phyloP scores from a whole-genome alignment of 176 grass and related monocot species.

The maize (Zea mays) region DNA sequence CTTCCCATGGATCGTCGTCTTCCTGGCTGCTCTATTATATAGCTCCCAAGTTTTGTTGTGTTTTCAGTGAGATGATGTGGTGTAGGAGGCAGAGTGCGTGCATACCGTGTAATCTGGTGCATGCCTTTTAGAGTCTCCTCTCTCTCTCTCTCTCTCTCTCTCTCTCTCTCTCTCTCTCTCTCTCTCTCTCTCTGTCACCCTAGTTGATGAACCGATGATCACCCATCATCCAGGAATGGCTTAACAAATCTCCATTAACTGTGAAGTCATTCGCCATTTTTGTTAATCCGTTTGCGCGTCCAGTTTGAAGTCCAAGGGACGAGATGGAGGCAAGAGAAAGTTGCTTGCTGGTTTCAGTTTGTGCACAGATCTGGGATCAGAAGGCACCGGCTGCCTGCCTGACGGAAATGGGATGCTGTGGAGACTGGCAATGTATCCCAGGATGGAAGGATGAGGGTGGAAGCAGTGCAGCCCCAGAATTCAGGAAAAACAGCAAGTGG shows the following conservation, averaged over 20 bases:
- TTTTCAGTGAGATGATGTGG: not conserved
- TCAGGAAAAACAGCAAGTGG: too few relatives aligned
- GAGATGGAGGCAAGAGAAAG: constrained; percentile 32
- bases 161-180: too few relatives aligned
- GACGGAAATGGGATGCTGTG: constrained; percentile 42
- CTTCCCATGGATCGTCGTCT: constrained; percentile 12
- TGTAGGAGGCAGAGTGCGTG: too few relatives aligned
- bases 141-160: too few relatives aligned
- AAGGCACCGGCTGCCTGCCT: constrained; percentile 23
- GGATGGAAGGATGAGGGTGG: not conserved
- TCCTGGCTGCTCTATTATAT: not conserved
- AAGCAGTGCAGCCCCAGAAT: constrained; percentile 24
- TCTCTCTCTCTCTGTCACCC: too few relatives aligned
- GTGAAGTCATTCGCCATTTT: too few relatives aligned
- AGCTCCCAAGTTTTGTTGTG: constrained; percentile 22
- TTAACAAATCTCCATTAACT: too few relatives aligned
- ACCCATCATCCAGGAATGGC: too few relatives aligned
- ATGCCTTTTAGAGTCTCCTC: too few relatives aligned
- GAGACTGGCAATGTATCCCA: constrained; percentile 28
- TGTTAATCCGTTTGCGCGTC: too few relatives aligned
- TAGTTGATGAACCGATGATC: too few relatives aligned
- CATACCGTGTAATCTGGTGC: too few relatives aligned
- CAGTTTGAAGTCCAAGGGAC: not conserved
- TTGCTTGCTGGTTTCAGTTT: constrained; percentile 23
- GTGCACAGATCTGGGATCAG: constrained; percentile 21